phyloP scores from a whole-genome alignment of 2,329 filamentous ascomycete genomes.

The Thermothelomyces thermophilus region DNA sequence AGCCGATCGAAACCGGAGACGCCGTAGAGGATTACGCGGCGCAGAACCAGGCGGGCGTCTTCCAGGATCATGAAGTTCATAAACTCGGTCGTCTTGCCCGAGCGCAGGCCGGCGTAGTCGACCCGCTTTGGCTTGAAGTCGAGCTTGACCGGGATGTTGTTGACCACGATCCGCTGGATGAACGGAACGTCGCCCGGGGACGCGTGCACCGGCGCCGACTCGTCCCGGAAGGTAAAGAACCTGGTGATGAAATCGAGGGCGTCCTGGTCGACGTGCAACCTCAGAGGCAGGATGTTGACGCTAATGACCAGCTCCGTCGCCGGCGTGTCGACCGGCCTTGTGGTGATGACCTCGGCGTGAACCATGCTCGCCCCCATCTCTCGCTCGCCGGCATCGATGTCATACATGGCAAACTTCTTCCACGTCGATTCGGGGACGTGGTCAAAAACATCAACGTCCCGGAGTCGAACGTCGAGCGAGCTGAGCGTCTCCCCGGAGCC shows the following conservation, averaged over 20 bases:
- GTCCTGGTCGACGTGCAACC: conserved; percentile 94
- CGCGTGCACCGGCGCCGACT: conserved; percentile 47
- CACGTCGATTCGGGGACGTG: conserved; percentile 93
- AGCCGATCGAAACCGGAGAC: conserved; percentile 85
- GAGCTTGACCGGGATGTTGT: conserved; percentile 70
- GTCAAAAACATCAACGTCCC: conserved; percentile 84
- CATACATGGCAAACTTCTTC: conserved; percentile 96
- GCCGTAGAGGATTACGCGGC: conserved; percentile 88
- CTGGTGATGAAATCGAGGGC: conserved; percentile 93
- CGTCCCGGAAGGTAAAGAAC: conserved; percentile 97
- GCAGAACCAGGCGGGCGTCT: conserved; percentile 75
- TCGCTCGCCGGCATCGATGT: conserved; percentile 77
- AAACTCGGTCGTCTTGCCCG: conserved; percentile 91
- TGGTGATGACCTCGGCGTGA: conserved; percentile 79
- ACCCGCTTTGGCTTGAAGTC: conserved; percentile 99
- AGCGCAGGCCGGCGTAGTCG: conserved; percentile 86
- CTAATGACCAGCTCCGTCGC: conserved; percentile 86
- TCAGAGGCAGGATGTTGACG: conserved; percentile 71
- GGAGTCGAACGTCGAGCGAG: conserved; percentile 76
- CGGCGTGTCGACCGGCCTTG: conserved; percentile 77
- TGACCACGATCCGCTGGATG: conserved; percentile 82
- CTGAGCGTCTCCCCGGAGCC: conserved; percentile 75
- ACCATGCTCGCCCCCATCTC: conserved; percentile 86
- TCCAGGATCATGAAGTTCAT: conserved; percentile 98
- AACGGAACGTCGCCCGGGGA: conserved; percentile 72